phyloP scores from a whole-genome alignment of 2,329 filamentous ascomycete genomes.

The Aspergillus hiratsukae region DNA sequence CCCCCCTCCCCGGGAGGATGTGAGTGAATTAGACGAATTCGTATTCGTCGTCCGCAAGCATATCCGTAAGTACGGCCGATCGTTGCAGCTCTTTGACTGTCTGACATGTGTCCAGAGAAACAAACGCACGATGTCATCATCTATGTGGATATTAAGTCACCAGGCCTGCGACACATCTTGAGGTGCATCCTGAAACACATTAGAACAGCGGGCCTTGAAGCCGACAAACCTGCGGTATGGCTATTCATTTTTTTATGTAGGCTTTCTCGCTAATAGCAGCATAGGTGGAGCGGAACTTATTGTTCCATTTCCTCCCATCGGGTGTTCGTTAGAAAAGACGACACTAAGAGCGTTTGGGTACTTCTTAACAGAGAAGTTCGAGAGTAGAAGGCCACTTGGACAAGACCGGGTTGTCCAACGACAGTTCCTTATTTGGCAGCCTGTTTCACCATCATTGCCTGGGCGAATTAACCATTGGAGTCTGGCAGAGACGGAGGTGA shows the following conservation, averaged over 20 bases:
- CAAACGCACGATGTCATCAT: not conserved
- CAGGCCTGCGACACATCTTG: not conserved
- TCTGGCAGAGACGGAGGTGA: too few relatives aligned
- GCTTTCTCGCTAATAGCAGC: constrained; percentile 1
- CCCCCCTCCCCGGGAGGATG: not conserved
- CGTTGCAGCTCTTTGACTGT: not conserved
- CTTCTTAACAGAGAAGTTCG: too few relatives aligned
- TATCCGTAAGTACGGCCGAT: not conserved
- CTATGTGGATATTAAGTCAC: not conserved
- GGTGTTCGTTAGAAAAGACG: too few relatives aligned
- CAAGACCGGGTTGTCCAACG: too few relatives aligned
- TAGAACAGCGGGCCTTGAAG: not conserved
- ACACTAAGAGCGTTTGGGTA: too few relatives aligned
- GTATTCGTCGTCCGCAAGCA: constrained; percentile 1
- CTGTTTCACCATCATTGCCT: too few relatives aligned
- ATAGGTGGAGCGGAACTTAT: constrained; percentile 10
- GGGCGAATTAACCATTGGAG: too few relatives aligned
- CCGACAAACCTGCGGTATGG: not conserved
- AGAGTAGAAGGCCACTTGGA: too few relatives aligned
- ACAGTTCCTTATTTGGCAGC: too few relatives aligned
- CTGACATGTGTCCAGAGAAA: not conserved
- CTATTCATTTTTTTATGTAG: not conserved
- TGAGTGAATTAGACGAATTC: not conserved
- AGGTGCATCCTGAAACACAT: not conserved
- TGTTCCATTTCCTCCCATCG: constrained; percentile 13